phyloP scores from a whole-genome alignment of 305 asterid species.

The Fraxinus platypoda region DNA sequence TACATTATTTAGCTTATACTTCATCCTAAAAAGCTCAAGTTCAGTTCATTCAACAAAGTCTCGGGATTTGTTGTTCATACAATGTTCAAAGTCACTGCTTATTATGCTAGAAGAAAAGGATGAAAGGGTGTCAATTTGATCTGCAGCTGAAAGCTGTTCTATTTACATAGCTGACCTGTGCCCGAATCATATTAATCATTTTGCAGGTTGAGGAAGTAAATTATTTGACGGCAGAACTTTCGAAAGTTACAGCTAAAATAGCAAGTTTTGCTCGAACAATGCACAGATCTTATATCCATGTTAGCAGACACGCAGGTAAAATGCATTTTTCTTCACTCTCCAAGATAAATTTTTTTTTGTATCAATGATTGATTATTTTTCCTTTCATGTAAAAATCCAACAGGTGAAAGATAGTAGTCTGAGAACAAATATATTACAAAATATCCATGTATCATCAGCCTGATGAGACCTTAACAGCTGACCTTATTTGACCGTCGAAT shows the following conservation, averaged over 20 bases:
- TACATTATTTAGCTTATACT: neutral
- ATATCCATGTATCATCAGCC: slow-evolving; percentile 51
- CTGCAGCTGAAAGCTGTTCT: neutral
- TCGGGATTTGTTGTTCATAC: neutral
- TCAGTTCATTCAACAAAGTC: neutral
- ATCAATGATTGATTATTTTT: neutral
- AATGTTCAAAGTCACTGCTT: neutral
- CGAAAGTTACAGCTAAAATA: slow-evolving; percentile 43
- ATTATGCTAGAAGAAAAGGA: neutral
- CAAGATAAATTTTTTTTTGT: neutral
- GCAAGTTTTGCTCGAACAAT: slow-evolving; percentile 49
- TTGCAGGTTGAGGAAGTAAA: slow-evolving; percentile 46
- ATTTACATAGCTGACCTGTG: neutral
- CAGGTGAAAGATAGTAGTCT: slow-evolving; percentile 53
- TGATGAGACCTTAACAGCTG: slow-evolving; percentile 58
- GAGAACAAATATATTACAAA: slow-evolving; percentile 58
- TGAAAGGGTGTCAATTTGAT: neutral
- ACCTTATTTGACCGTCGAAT: slow-evolving; percentile 39
- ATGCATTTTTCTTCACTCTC: neutral
- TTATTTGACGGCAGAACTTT: slow-evolving; percentile 38
- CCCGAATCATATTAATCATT: neutral
- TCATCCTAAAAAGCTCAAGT: neutral
- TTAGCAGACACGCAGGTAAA: slow-evolving; percentile 52
- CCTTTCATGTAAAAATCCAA: slow-evolving; percentile 2
- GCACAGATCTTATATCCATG: slow-evolving; percentile 42